phyloP scores from a whole-genome alignment of 495 filamentous ascomycete species.

The Corynascus novoguineensis region DNA sequence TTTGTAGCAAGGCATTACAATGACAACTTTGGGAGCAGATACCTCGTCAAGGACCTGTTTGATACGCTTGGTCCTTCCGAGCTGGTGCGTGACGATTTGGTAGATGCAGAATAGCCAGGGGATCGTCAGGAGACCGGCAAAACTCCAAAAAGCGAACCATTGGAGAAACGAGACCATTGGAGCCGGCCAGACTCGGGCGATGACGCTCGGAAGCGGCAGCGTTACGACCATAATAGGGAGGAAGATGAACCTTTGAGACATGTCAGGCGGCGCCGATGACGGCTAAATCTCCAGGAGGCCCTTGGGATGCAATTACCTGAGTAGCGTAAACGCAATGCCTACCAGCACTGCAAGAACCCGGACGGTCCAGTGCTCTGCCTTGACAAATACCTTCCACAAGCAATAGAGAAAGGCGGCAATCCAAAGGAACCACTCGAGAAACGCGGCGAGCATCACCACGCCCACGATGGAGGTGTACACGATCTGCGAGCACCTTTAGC shows the following conservation, averaged over 20 bases:
- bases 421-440: constrained; percentile 94
- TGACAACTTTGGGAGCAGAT: constrained; percentile 88
- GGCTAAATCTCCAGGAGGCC: background rate
- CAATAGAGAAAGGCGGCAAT: constrained; percentile 90
- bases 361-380: constrained; percentile 84
- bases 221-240: constrained; percentile 94
- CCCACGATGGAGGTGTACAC: constrained; percentile 79
- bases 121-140: constrained; percentile 73
- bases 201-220: constrained; percentile 69
- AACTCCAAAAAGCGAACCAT: constrained; percentile 97
- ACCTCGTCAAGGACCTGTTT: constrained; percentile 79
- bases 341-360: constrained; percentile 70
- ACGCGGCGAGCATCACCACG: constrained; percentile 73
- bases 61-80: constrained; percentile 75
- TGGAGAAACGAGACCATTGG: constrained; percentile 66
- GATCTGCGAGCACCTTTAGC: constrained; percentile 31
- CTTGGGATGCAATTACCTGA: constrained; percentile 62
- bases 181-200: constrained; percentile 65
- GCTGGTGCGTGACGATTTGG: constrained; percentile 75
- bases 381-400: constrained; percentile 77
- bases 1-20: constrained; percentile 97
- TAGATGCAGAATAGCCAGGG: constrained; percentile 95
- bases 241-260: constrained; percentile 68
- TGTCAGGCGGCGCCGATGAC: background rate
- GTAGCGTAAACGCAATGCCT: constrained; percentile 61